phyloP scores from a whole-genome alignment of 2,329 filamentous ascomycete species.

The Epichloe baconii region DNA sequence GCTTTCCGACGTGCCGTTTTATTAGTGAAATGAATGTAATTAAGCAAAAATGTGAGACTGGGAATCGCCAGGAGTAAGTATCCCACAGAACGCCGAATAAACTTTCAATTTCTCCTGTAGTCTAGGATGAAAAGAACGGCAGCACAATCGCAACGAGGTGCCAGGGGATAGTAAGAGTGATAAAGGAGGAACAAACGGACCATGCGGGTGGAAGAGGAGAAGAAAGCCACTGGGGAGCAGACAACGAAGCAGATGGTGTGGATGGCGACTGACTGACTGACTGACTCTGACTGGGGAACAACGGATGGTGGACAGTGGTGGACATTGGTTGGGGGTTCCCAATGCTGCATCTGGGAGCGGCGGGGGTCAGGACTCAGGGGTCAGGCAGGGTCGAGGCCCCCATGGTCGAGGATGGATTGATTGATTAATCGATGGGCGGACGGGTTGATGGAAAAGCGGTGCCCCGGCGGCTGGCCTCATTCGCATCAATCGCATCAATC shows the following conservation, averaged over 20 bases:
- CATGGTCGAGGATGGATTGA: neutral
- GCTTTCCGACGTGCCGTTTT: neutral
- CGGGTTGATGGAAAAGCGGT: too few relatives aligned
- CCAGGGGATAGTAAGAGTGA: neutral
- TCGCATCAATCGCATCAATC: too few relatives aligned
- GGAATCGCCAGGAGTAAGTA: constrained; percentile 1
- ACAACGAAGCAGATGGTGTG: neutral
- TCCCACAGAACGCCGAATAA: neutral
- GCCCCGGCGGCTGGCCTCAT: too few relatives aligned
- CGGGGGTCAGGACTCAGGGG: neutral
- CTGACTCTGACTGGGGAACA: neutral
- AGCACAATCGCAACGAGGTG: neutral
- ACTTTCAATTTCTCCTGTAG: neutral
- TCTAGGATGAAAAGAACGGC: neutral
- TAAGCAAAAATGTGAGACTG: neutral
- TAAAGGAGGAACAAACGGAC: neutral
- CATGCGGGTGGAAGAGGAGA: neutral
- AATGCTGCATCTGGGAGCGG: neutral
- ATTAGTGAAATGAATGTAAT: neutral
- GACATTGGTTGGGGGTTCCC: neutral
- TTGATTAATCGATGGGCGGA: neutral
- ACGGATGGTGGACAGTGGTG: neutral
- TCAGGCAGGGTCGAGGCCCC: neutral
- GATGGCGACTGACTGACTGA: neutral
- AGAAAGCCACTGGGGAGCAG: neutral